Base-by-base conservation (phyloP, 352 stramenopile genomes). In the Pythium rishiriense region DNA sequence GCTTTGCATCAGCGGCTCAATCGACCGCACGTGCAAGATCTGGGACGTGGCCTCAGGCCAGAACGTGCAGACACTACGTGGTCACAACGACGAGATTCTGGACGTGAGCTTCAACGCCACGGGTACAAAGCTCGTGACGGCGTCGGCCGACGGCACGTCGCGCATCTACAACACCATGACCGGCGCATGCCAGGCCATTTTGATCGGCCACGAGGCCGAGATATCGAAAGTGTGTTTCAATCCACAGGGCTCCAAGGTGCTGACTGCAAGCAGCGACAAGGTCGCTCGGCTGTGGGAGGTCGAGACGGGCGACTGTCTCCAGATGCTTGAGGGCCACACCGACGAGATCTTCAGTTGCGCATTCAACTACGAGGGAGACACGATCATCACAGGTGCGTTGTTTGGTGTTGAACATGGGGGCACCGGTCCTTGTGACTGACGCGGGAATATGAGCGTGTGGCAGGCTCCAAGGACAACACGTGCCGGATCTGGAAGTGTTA, bases 291-390 rank as follows among this genome's bases (percentile, higher is more conserved):
- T 98, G 24, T 98, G 94, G 94, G 93, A 98, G 48, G 84, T 95
- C 24, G 93, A 98, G 64, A 97, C 86, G 1, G 95, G 95, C 24
- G 92, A 98, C 64, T 98, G 94, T 63, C 73, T 98, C 28, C 83
- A 93, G 71, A 96, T 98, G 72, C 88, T 98, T 15, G 95, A 98
- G 61, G 96, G 96, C 22, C 95, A 98, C 82, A 98, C 91, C n/a
- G 93, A 98, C 68, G 94, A 98, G 66, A 98, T 98, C 74, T 98
- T 98, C 70, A 96, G 82, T 69, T 98, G 93, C 58, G 93, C 93
- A 29, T 98, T 98, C 83, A 98, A 98, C 78, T 98, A 98, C 69
- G 87, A 97, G 72, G 95, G 94, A 21, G 92, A 98, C 73, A 98
- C 93, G n/a, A 97, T 98, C 66, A 98, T 98, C 66, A 98, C 93